Evolutionary conservation across 139 green algal species (phyloP), one percentile per base, ranked within the genome.

Genomic region (Tetraselmis chui): DNA sequence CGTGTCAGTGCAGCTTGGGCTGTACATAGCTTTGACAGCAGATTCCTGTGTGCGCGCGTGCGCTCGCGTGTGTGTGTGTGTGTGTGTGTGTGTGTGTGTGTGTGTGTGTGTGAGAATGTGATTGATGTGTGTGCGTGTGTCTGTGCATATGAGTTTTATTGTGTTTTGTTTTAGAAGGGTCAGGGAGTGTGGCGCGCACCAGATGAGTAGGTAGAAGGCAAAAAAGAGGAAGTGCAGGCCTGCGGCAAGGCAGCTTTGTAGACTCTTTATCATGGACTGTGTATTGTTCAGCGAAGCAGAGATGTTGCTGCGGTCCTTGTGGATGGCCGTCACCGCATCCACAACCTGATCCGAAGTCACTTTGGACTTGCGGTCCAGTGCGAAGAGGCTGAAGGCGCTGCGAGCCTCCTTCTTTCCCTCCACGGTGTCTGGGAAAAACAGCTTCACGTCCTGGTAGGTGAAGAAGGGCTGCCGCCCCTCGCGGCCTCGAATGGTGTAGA

Each of bases 291-390:
- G 82, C 1, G 28, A 59, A 1, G 31, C 76, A 1, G 87, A 85
- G 78, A 91, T 91, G 83, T 91, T 91, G 58, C 82, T 81, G 28
- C 87, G 83, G 85, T 91, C 87, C 74, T 83, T 83, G 83, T 90
- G 89, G 28, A 91, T 85, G 30, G 79, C 76, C n/a, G 83, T 78
- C 1, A 91, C 85, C 2, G 76, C 82, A 18, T 85, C 82, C 76
- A 83, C 82, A 59, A 90, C 75, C 32, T 67, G 45, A 5, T 67
- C 11, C 45, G 18, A 25, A 5, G 45, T 67, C 45, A 67, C 45
- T 18, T 67, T 67, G 45, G 45, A 67, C 45, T 67, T 67, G 45
- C 45, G 45, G 45, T 67, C 45, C 45, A 67, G 11, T 18, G 45
- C 45, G 18, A 67, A 67, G 45, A 67, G 45, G 45, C 45, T 67